Conservation (phyloP, 139 green algal species). For the Asterochloris sp. region DNA sequence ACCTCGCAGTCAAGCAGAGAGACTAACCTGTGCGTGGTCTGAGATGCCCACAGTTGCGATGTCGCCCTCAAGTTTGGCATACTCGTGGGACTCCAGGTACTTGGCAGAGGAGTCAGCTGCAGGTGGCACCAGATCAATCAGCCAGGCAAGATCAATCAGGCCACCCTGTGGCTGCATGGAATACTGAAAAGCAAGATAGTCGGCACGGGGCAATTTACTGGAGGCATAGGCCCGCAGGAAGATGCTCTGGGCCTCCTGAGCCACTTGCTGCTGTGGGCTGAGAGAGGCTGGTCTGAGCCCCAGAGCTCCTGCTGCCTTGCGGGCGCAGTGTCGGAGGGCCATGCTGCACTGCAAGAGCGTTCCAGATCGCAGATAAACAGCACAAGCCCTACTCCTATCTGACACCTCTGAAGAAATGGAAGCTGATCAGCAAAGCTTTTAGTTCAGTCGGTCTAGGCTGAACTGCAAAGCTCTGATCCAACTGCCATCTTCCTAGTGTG, state of each 20-base stretch:
- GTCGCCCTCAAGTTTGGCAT: constrained; percentile 85
- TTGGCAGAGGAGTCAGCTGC: neutral
- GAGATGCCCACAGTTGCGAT: constrained; percentile 90
- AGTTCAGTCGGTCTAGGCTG: too few relatives aligned
- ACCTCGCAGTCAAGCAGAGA: neutral
- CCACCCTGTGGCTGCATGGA: neutral
- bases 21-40: constrained; percentile 90
- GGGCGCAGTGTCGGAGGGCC: too few relatives aligned
- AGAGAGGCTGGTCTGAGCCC: too few relatives aligned
- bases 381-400: too few relatives aligned
- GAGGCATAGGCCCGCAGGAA: constrained; percentile 5
- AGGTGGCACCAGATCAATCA: neutral
- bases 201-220: constrained; percentile 15
- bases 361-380: too few relatives aligned
- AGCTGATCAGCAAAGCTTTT: too few relatives aligned
- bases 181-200: constrained; percentile 10
- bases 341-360: too few relatives aligned
- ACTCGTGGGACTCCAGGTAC: constrained; percentile 85
- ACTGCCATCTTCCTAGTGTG: too few relatives aligned
- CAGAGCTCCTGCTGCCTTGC: too few relatives aligned
- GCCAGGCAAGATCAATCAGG: neutral
- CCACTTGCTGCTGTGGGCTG: too few relatives aligned
- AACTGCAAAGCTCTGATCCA: too few relatives aligned
- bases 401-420: too few relatives aligned
- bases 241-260: neutral